Base-by-base conservation (phyloP, 129 eudicot genomes). In the Lonicera japonica region DNA sequence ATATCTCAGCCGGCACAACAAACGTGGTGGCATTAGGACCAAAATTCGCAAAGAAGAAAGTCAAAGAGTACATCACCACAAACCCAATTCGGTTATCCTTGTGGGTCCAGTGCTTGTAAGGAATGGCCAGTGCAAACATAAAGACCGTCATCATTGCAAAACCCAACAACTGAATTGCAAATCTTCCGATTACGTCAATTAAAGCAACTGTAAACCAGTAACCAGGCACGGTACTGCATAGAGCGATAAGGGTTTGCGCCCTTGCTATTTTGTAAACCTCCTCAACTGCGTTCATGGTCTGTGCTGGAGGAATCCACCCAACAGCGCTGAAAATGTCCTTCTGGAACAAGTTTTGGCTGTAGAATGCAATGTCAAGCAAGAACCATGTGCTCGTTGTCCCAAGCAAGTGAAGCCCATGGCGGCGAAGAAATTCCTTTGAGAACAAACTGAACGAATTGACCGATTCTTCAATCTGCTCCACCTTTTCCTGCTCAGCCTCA, bases 11-110 rank as follows among this genome's bases (percentile, higher is more conserved):
- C 2, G 95, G 95, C 63, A 86, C 95, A 15, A 86, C 80, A 66
- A 86, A 86, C 17, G 89, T 86, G 71, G 95, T 86, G 61, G 95
- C 75, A 40, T 82, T 86, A 3, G 95, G 95, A 51, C 95, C 95
- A 22, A 86, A 86, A 56, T 86, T 86, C 29, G 89, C 86, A 48
- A 86, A 86, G 68, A 86, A 82, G 86, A 86, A 86, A 5, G 95
- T 86, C 21, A 86, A 41, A 0, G 95, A 73, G 71, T 86, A 86
- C 82, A 86, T 64, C 14, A 72, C 85, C 24, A 86, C 83, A 11
- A 86, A 86, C 10, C 90, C 87, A 43, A 83, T 80, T 10, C 77
- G 48, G 61, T 86, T 77, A 0, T 68, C 77, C 8, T 61, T 36
- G n/a, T 80, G 36, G 5, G 76, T 83, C 95, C 95, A 83, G 41